These are phyloP conservation scores for Candida qinlingensis DNA, from an alignment of 805 yeast species.

Conservation along the genomic window DNA sequence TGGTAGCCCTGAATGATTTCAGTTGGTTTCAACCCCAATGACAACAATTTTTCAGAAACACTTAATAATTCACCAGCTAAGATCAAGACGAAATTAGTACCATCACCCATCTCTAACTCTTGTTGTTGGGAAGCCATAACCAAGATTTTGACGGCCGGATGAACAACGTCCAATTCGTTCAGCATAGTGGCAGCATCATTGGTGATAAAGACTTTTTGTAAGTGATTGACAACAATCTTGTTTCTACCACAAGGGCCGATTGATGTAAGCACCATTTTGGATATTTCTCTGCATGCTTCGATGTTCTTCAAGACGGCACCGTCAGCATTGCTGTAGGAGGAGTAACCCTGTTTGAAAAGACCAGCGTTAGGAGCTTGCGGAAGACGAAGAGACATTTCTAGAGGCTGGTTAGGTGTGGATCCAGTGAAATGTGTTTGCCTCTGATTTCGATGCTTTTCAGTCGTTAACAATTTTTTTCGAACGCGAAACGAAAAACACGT, in stretches of 20 bases:
- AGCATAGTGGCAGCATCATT: slow-evolving; percentile 98
- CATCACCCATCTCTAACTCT: slow-evolving; percentile 96
- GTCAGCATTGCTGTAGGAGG: slow-evolving; percentile 79
- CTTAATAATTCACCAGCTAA: slow-evolving; percentile 90
- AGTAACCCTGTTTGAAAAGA: slow-evolving; percentile 92
- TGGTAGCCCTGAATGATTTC: slow-evolving; percentile 93
- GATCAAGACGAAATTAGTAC: slow-evolving; percentile 84
- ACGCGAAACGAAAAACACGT: background rate
- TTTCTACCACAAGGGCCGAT: slow-evolving; percentile 98
- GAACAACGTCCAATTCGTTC: slow-evolving; percentile 87
- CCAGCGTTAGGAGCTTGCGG: slow-evolving; percentile 94
- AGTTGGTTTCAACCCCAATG: slow-evolving; percentile 82
- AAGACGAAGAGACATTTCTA: slow-evolving; percentile 74
- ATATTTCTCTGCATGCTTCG: slow-evolving; percentile 89
- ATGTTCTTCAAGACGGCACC: slow-evolving; percentile 93
- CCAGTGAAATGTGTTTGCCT: background rate
- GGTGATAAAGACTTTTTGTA: slow-evolving; percentile 83
- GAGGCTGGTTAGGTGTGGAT: background rate
- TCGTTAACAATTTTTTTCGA: background rate
- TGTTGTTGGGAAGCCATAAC: slow-evolving; percentile 98
- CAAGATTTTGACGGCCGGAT: slow-evolving; percentile 93
- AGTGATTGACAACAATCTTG: slow-evolving; percentile 86
- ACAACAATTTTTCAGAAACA: slow-evolving; percentile 78
- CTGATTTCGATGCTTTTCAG: background rate
- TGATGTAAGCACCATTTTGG: slow-evolving; percentile 86